Evolutionary conservation across 768 basidiomycete species (phyloP), one percentile per base, ranked within the genome.

Genomic region (Leccinum disarticulatum): DNA sequence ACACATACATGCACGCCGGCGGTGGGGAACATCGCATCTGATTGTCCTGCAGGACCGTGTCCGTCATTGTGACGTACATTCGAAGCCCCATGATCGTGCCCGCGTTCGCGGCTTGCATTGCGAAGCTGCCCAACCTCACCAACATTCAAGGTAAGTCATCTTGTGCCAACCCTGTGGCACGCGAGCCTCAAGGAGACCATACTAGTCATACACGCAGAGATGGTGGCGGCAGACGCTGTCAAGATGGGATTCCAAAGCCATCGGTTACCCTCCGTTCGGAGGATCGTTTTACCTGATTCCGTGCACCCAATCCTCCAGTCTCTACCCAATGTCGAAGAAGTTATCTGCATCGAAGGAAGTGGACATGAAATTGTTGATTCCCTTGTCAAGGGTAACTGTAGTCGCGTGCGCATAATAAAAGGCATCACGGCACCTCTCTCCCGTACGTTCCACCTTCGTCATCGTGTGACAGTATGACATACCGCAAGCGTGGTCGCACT

Each of bases 261-360:
- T 51, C 55, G 5, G 54, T 61, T 70, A 43, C 59, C 59, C 1
- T 54, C 58, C 1, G 61, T 61, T 6, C 54, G 51, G 49, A 67
- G 22, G 30, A 61, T 64, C 28, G n/a, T 25, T 15, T 41, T 65
- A 4, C 58, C 58, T 35, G 38, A 19, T 13, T 54, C 57, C 22
- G 61, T 53, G 9, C 58, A 60, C 25, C 52, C 54, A 35, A 63
- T 64, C 33, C 52, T 61, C 54, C 48, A 54, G 17, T 58, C 53
- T 10, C 64, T 58, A 49, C 62, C 52, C 14, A 52, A 52, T 14
- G 19, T 66, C 25, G 61, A 64, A 31, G 36, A 59, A 36, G 58
- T 63, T 31, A 49, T 19, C 22, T 64, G 59, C 22, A 46, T n/a
- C 4, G 48, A 65, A 13, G 63, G 57, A 30, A 17, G 22, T 6